A percentile compares a stretch with the other conserved stretches of the same genome.
Conservation (phyloP, 1,284 basidiomycete genomes). For the Kwoniella shivajii region DNA sequence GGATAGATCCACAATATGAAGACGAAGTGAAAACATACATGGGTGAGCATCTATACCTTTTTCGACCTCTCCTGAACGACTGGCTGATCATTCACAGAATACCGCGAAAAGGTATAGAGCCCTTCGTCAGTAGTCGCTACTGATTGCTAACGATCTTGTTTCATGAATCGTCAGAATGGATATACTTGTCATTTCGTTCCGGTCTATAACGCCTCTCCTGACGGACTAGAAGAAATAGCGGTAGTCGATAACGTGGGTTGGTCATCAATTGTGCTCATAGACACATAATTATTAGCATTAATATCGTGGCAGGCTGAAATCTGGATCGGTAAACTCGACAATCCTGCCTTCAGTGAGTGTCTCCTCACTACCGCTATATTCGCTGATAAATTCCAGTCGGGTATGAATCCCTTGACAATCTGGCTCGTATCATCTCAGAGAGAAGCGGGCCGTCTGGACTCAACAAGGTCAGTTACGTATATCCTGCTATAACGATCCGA, state of each 20-base stretch:
- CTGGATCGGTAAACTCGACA: constrained; percentile 44
- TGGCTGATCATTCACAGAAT: constrained; percentile 27
- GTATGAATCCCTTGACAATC: constrained; percentile 28
- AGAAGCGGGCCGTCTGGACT: constrained; percentile 45
- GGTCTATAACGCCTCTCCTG: constrained; percentile 27
- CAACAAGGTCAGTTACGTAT: constrained; percentile 33
- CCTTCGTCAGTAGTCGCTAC: not conserved
- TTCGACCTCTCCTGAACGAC: not conserved
- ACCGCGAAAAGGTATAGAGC: constrained; percentile 43
- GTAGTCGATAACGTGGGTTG: constrained; percentile 30
- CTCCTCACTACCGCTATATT: not conserved
- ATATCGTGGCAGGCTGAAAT: constrained; percentile 29
- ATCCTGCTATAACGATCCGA: not conserved
- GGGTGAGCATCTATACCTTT: constrained; percentile 26
- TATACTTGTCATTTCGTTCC: constrained; percentile 44
- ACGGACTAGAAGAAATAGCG: constrained; percentile 22
- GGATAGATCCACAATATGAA: constrained; percentile 43
- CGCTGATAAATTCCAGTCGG: constrained; percentile 44
- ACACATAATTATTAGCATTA: not conserved
- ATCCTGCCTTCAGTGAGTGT: constrained; percentile 46
- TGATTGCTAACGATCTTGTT: not conserved
- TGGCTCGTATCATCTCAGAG: constrained; percentile 31
- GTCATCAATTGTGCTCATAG: not conserved
- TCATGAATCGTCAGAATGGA: constrained; percentile 35
- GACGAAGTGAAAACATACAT: constrained; percentile 44